Conservation (phyloP, 2,329 filamentous ascomycete species). For the Fusarium sp. region DNA sequence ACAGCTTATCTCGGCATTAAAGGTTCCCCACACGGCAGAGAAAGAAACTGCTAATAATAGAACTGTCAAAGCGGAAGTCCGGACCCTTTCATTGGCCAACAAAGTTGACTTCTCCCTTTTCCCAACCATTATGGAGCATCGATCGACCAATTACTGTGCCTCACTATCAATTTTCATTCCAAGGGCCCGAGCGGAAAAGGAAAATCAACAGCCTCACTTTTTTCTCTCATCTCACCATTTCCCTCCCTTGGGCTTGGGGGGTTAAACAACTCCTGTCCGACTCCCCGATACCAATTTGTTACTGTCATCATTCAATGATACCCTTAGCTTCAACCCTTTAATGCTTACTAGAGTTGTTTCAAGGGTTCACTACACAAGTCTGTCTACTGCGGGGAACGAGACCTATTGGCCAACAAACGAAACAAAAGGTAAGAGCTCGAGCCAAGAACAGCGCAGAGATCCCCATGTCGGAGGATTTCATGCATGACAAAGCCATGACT, state of each 20-base stretch:
- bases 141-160: not conserved
- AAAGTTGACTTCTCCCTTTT: not conserved
- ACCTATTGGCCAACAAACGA: not conserved
- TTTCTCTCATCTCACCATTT: not conserved
- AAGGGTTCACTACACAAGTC: not conserved
- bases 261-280: not conserved
- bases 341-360: not conserved
- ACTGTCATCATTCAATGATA: not conserved
- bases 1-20: slow-evolving; percentile 2
- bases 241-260: not conserved
- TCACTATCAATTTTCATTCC: not conserved
- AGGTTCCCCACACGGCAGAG: not conserved
- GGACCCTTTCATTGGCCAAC: not conserved
- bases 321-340: not conserved
- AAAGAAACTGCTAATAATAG: not conserved
- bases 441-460: not conserved
- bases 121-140: not conserved
- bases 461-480: not conserved
- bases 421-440: not conserved
- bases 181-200: slow-evolving; percentile 1
- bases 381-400: not conserved
- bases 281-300: not conserved
- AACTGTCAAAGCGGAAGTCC: not conserved
- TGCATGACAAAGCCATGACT: slow-evolving; percentile 19
- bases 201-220: slow-evolving; percentile 1